These are phyloP conservation scores for Candida golubevii DNA, from an alignment of 805 yeast species.

Conservation along the genomic window DNA sequence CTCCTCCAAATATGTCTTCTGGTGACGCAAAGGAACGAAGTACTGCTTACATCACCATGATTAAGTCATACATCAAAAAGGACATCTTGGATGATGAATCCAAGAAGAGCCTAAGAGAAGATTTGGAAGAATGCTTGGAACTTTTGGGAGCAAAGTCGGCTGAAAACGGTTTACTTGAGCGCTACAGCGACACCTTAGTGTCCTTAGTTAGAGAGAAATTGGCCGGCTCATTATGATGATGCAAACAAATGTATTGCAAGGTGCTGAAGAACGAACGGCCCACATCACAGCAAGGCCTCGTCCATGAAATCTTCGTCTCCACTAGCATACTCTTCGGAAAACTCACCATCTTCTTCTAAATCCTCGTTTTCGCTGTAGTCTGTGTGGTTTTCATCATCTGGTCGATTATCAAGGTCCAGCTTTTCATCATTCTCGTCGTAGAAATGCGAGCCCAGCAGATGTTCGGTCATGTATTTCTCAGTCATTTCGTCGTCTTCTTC, in stretches of 20 bases:
- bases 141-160: constrained; percentile 16
- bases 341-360: constrained; percentile 6
- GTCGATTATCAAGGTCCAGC: too few species aligned
- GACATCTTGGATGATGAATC: constrained; percentile 14
- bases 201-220: constrained; percentile 26
- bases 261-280: too few species aligned
- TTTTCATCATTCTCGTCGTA: too few species aligned
- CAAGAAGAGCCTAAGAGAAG: constrained; percentile 14
- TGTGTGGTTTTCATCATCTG: neutral
- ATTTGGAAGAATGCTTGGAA: constrained; percentile 18
- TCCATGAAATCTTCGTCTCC: constrained; percentile 3
- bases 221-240: neutral
- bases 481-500: constrained; percentile 19
- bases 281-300: neutral
- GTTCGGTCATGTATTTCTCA: neutral
- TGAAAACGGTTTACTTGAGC: constrained; percentile 26
- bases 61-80: constrained; percentile 12
- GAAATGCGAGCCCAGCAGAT: too few species aligned
- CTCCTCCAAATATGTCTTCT: constrained; percentile 4
- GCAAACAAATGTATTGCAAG: too few species aligned
- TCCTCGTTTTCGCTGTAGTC: constrained; percentile 8
- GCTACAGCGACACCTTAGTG: constrained; percentile 36
- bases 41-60: constrained; percentile 11
- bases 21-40: constrained; percentile 13
- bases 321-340: constrained; percentile 7